Evolutionary conservation across 202 grass and related monocot genomes (phyloP), one percentile per base, ranked within the genome.

Genomic region (Hordeum pubiflorum): DNA sequence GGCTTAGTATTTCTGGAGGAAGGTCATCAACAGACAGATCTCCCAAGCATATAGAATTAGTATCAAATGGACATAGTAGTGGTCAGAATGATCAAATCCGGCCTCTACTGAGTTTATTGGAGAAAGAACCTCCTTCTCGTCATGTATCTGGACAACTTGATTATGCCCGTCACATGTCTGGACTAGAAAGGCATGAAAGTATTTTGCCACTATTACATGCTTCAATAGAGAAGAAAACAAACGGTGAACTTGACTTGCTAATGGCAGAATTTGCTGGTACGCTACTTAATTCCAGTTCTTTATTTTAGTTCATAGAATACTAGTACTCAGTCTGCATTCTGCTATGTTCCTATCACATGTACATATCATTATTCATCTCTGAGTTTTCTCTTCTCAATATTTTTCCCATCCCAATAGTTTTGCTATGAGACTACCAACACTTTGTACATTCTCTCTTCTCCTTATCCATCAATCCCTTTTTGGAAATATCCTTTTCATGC

Each of bases 71-170:
- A 65, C 90, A 84, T 68, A 88, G 5, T 34, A 72, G 15, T 17
- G 67, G 72, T 77, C 92, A 99, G 76, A 82, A 83, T 59, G 96
- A 99, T 58, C 92, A 99, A n/a, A 89, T 99, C 13, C 87, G 96
- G 21, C 96, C 96, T 40, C 86, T 99, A 70, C 69, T 99, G 38
- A 99, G 96, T 84, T 84, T 99, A 78, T 86, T 99, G 85, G 96
- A 91, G 75, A 99, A 99, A 82, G 96, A 99, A 83, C 90, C 93
- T 36, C 92, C 92, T 61, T 99, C 96, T 38, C 96, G 96, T 32
- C 90, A 91, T 86, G 92, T 93, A 83, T 99, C 96, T 83, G 96
- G 96, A 50, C 96, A 99, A 82, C 88, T 99, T 77, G 96, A 99
- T 87, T 95, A 96, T n/a, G 87, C 88, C 66, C 77, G 81, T 44